Percentiles rank a stretch among this genome's conserved stretches.
Conservation (phyloP, 257 asterid species). For the Avicennia marina region DNA sequence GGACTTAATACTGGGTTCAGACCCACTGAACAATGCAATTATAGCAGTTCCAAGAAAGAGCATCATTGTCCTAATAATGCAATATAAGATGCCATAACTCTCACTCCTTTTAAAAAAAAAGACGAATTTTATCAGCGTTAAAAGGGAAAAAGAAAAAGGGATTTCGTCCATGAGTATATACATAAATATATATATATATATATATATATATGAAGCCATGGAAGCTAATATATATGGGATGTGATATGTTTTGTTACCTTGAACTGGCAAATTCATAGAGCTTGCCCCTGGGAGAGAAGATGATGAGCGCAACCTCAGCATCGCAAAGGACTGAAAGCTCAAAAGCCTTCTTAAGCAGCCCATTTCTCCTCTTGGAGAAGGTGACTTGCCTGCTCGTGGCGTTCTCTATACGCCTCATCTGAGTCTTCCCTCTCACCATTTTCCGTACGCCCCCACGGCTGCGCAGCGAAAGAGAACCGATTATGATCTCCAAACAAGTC, state of each 20-base stretch:
- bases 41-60: no score
- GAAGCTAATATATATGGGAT: neutral
- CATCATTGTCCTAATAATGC: no score
- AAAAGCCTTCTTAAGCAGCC: constrained; percentile 51
- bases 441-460: neutral
- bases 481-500: no score
- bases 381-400: constrained; percentile 70
- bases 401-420: constrained; percentile 63
- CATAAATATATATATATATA: no score
- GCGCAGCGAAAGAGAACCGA: no score
- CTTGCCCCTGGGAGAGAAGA: constrained; percentile 56
- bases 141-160: neutral
- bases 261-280: constrained; percentile 51
- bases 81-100: no score
- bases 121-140: neutral
- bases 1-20: neutral
- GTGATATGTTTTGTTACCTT: constrained; percentile 27
- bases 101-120: no score
- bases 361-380: constrained; percentile 61
- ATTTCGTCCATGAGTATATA: neutral
- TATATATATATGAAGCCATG: neutral
- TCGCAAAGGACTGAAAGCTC: constrained; percentile 59
- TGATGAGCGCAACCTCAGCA: constrained; percentile 49
- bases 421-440: constrained; percentile 66
- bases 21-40: neutral